These are phyloP conservation scores for Zoysia japonica DNA, from an alignment of 176 grass and related monocot species.

Conservation along the genomic window DNA sequence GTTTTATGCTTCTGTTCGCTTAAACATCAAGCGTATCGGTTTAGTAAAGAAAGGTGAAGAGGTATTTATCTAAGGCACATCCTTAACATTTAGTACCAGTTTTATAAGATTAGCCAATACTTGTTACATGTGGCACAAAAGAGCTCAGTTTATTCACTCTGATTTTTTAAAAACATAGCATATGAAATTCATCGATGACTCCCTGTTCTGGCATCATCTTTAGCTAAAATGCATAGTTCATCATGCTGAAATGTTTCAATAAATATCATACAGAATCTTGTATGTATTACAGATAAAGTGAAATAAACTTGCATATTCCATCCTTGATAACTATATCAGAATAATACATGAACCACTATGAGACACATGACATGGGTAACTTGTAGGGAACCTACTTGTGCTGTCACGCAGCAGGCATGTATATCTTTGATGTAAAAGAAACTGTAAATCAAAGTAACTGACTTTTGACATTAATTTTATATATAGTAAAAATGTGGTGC, in stretches of 20 bases:
- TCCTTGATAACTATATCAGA: neutral
- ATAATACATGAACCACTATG: slow-evolving; percentile 5
- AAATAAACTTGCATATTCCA: neutral
- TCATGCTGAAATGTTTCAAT: neutral
- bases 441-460: slow-evolving; percentile 18
- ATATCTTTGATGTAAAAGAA: neutral
- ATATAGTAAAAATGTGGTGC: neutral
- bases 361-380: neutral
- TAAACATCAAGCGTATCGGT: slow-evolving; percentile 87
- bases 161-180: slow-evolving; percentile 3
- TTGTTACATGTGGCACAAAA: neutral
- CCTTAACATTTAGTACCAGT: slow-evolving; percentile 4
- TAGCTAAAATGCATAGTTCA: neutral
- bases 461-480: neutral
- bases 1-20: slow-evolving; percentile 90
- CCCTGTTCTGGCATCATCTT: neutral
- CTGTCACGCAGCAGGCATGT: neutral
- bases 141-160: slow-evolving; percentile 4
- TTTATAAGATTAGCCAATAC: neutral
- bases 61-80: slow-evolving; percentile 46
- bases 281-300: neutral
- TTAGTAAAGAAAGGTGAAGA: slow-evolving; percentile 95
- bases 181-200: neutral
- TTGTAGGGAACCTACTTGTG: neutral
- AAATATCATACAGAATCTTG: neutral